Conservation (phyloP, 2,329 filamentous ascomycete genomes). For the Penicillium sp. region DNA sequence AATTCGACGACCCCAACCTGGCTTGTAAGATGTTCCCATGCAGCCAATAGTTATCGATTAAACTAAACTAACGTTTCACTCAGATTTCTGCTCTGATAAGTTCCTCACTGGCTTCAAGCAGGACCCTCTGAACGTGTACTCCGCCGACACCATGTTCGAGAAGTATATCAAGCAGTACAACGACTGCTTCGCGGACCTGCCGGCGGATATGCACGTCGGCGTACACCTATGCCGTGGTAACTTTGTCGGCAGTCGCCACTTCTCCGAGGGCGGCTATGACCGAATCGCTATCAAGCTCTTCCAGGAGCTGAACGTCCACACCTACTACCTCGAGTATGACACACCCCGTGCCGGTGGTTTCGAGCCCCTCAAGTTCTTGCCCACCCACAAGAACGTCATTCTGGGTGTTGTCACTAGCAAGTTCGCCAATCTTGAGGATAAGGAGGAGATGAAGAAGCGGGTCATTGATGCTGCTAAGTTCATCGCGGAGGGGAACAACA, state of each 20-base stretch:
- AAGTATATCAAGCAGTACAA: constrained; percentile 72
- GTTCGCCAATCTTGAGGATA: constrained; percentile 53
- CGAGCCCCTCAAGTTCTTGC: constrained; percentile 54
- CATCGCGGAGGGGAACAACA: constrained; percentile 58
- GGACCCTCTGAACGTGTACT: constrained; percentile 59
- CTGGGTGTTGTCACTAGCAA: constrained; percentile 58
- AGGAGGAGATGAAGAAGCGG: constrained; percentile 54
- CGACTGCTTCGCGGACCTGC: constrained; percentile 55
- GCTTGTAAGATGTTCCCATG: constrained; percentile 43
- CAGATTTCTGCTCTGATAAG: constrained; percentile 64
- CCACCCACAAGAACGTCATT: constrained; percentile 55
- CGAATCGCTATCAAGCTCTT: constrained; percentile 60
- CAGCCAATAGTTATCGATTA: neutral
- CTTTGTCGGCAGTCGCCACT: constrained; percentile 58
- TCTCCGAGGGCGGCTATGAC: constrained; percentile 59
- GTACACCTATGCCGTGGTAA: constrained; percentile 64
- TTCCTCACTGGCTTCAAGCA: constrained; percentile 62
- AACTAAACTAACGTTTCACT: constrained; percentile 1
- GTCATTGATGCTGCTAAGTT: constrained; percentile 56
- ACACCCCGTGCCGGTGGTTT: constrained; percentile 57
- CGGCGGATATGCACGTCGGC: constrained; percentile 63
- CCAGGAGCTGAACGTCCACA: constrained; percentile 54
- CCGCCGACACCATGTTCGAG: constrained; percentile 62
- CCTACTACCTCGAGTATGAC: constrained; percentile 63
- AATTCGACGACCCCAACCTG: constrained; percentile 60